Evolutionary conservation across 768 basidiomycete species (phyloP).

Genomic region (Baorangia bicolor): DNA sequence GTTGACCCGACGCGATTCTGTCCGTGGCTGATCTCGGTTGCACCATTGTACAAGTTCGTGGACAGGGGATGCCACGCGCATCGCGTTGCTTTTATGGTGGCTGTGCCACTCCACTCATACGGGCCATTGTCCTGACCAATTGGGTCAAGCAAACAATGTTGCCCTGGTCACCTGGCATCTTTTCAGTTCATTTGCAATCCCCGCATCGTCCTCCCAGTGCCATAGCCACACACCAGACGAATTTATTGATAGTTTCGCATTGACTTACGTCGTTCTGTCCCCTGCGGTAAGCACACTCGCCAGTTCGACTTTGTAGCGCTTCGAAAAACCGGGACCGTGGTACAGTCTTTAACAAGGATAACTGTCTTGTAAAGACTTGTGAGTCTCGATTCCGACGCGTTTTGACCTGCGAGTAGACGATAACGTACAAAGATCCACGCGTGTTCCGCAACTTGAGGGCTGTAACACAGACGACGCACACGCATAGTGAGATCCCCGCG

Average conservation of each 20-base stretch:
- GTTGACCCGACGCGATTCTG: background rate
- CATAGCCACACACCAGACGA: background rate
- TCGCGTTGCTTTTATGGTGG: slow-evolving; percentile 13
- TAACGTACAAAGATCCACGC: background rate
- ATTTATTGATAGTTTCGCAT: background rate
- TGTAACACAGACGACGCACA: background rate
- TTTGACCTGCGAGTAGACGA: background rate
- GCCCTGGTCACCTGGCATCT: background rate
- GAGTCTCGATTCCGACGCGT: background rate
- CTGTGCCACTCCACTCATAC: slow-evolving; percentile 12
- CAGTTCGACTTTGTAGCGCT: no score
- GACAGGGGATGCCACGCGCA: slow-evolving; percentile 32
- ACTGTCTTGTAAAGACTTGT: background rate
- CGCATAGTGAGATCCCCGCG: no score
- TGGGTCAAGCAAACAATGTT: no score
- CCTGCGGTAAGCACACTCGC: background rate
- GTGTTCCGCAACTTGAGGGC: background rate
- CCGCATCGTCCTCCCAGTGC: background rate
- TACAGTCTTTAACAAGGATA: background rate
- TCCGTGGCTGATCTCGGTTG: background rate
- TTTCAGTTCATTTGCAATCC: no score
- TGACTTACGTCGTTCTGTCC: background rate
- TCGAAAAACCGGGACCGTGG: background rate
- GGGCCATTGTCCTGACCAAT: background rate
- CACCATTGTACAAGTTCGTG: slow-evolving; percentile 12